Evolutionary conservation across 257 asterid species (phyloP), one percentile per base, ranked within the genome.

Genomic region (Plectranthus barbatus): DNA sequence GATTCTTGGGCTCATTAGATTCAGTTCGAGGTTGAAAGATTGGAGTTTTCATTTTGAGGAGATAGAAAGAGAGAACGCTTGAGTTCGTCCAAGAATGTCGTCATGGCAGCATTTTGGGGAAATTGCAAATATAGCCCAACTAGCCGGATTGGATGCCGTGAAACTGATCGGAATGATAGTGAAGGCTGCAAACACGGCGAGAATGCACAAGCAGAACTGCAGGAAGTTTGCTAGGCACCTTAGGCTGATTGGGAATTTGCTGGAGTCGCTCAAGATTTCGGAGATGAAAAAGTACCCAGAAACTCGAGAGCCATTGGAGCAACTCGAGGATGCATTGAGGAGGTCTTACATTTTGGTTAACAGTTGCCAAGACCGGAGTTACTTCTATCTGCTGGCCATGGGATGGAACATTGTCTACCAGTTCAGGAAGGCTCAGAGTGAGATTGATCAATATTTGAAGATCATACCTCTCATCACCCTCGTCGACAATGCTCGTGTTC

Each of bases 361-460:
- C 64, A 90, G 95, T 69, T 90, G 97, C 53, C 97, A 90, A 69
- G 95, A 90, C 58, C 70, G 91, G 76, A 90, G 97, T 63, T 90
- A 83, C 44, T 70, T 90, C 52, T 90, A 90, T 75, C 85, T 90
- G 14, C 83, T 90, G 42, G 97, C 97, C 1, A 90, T 90, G 97
- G 97, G 97, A 11, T 90, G 97, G 97, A 90, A 90, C 85, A 84
- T 90, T 77, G 97, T 90, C 65, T 90, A 90, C 77, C 97, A 90
- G 83, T 90, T 90, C 56, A 69, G 94, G 75, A 86, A 77, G 71
- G 97, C 97, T 65, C 97, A 90, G 76, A 83, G 46, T 19, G 97
- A 90, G 79, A 90, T 90, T 70, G 97, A 90, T 73, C 85, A 67
- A 26, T 90, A 90, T 68, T 76, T 90, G 78, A 84, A 80, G 95